Evolutionary conservation across 805 yeast genomes (phyloP).

Genomic region (Hanseniaspora guilliermondii): DNA sequence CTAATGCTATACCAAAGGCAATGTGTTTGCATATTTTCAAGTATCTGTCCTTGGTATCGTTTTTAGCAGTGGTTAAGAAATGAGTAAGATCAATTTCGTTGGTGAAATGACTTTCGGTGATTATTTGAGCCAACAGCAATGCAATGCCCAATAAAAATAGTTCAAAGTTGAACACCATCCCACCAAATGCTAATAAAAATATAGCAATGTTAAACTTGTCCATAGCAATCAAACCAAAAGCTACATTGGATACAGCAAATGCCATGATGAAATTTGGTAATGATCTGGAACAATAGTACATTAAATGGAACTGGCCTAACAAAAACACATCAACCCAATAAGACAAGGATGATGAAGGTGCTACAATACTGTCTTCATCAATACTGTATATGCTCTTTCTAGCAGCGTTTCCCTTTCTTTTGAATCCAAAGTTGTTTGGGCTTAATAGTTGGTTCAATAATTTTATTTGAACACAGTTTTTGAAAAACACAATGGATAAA

Average conservation of each 20-base stretch:
- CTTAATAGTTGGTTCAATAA: conserved; percentile 15
- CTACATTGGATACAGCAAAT: conserved; percentile 55
- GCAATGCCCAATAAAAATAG: conserved; percentile 43
- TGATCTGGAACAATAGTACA: conserved; percentile 71
- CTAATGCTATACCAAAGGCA: conserved; percentile 40
- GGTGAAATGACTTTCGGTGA: conserved; percentile 32
- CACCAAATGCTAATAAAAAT: conserved; percentile 44
- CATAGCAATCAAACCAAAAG: conserved; percentile 38
- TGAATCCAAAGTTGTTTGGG: neutral
- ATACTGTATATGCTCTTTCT: neutral
- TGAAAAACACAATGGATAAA: conserved; percentile 38
- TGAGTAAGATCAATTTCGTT: conserved; percentile 35
- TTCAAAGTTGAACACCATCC: conserved; percentile 64
- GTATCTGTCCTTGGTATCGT: conserved; percentile 24
- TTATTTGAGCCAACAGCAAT: conserved; percentile 25
- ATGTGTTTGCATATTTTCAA: neutral
- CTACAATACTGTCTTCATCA: conserved; percentile 4
- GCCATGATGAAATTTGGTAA: conserved; percentile 75
- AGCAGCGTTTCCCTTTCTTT: conserved; percentile 11
- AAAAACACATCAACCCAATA: conserved; percentile 50
- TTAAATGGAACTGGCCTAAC: conserved; percentile 62
- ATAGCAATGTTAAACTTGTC: conserved; percentile 42
- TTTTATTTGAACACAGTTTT: conserved; percentile 29
- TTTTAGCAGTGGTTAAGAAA: conserved; percentile 21
- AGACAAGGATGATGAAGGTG: conserved; percentile 27